Conservation (phyloP, 2,329 filamentous ascomycete species). For the Penicillium rolfsii region DNA sequence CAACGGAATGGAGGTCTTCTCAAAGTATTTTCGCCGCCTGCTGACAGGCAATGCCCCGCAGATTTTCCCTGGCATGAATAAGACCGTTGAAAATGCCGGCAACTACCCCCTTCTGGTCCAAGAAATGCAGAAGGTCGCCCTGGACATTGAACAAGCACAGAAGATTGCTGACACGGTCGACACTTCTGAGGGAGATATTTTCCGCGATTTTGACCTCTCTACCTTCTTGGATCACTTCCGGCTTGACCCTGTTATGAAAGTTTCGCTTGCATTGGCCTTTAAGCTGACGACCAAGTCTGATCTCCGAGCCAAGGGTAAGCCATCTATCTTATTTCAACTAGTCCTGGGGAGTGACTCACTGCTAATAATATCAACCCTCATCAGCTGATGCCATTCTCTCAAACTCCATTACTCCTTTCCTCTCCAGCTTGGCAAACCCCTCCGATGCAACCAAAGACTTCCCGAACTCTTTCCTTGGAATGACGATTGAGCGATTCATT, state of each 20-base stretch:
- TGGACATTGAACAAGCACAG: slow-evolving; percentile 77
- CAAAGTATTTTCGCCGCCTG: slow-evolving; percentile 91
- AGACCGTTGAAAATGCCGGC: slow-evolving; percentile 73
- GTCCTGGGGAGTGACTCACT: background rate
- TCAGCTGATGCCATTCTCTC: slow-evolving; percentile 88
- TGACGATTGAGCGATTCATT: slow-evolving; percentile 82
- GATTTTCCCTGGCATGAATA: slow-evolving; percentile 80
- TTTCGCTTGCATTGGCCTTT: slow-evolving; percentile 84
- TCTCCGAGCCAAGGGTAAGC: slow-evolving; percentile 83
- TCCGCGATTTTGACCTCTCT: slow-evolving; percentile 93
- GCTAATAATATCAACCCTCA: slow-evolving; percentile 5
- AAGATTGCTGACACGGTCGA: slow-evolving; percentile 95
- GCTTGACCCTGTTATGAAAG: slow-evolving; percentile 84
- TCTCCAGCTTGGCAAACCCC: slow-evolving; percentile 72
- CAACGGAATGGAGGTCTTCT: slow-evolving; percentile 98
- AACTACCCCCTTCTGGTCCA: slow-evolving; percentile 80
- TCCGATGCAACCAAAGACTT: slow-evolving; percentile 68
- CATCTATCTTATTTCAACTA: background rate
- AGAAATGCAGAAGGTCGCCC: slow-evolving; percentile 84
- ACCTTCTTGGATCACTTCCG: slow-evolving; percentile 97
- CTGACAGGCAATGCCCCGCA: slow-evolving; percentile 87
- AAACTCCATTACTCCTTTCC: slow-evolving; percentile 75
- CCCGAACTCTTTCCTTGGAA: slow-evolving; percentile 70
- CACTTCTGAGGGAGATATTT: slow-evolving; percentile 85
- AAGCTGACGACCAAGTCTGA: slow-evolving; percentile 79